A percentile compares a stretch with the other conserved stretches of the same genome.
Evolutionary conservation across 768 basidiomycete species (phyloP).

Genomic region (Chalciporus piperatus): DNA sequence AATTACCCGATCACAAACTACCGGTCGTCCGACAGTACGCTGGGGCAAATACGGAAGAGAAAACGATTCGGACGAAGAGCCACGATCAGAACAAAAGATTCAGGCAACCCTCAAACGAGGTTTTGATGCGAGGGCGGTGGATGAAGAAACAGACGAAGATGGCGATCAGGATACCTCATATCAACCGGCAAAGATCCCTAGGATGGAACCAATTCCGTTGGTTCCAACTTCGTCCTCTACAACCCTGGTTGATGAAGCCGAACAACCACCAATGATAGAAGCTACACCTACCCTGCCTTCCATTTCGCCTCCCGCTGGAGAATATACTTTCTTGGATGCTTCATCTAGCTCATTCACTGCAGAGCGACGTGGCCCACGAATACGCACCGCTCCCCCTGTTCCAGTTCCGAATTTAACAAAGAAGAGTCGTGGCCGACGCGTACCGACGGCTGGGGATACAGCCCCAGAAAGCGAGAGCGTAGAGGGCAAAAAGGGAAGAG

Average conservation of each 20-base stretch:
- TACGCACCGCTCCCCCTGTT: slow-evolving; percentile 57
- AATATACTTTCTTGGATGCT: slow-evolving; percentile 34
- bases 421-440: slow-evolving; percentile 75
- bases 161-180: slow-evolving; percentile 14
- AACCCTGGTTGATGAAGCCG: slow-evolving; percentile 27
- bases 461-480: slow-evolving; percentile 20
- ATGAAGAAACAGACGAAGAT: slow-evolving; percentile 34
- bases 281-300: slow-evolving; percentile 5
- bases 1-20: slow-evolving; percentile 35
- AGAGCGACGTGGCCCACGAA: slow-evolving; percentile 46
- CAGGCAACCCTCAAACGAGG: slow-evolving; percentile 29
- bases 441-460: slow-evolving; percentile 50
- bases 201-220: slow-evolving; percentile 24
- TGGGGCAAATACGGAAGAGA: slow-evolving; percentile 34
- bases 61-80: slow-evolving; percentile 27
- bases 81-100: slow-evolving; percentile 12
- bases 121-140: slow-evolving; percentile 35
- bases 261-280: slow-evolving; percentile 11
- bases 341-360: slow-evolving; percentile 35
- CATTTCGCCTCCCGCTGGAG: slow-evolving; percentile 30
- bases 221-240: slow-evolving; percentile 27
- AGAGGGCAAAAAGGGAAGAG: slow-evolving; percentile 33
- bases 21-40: slow-evolving; percentile 32
- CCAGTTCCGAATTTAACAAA: slow-evolving; percentile 79
- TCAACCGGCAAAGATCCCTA: slow-evolving; percentile 30